Evolutionary conservation across 768 basidiomycete genomes (phyloP).

Genomic region (Clitopilus passeckerianus): DNA sequence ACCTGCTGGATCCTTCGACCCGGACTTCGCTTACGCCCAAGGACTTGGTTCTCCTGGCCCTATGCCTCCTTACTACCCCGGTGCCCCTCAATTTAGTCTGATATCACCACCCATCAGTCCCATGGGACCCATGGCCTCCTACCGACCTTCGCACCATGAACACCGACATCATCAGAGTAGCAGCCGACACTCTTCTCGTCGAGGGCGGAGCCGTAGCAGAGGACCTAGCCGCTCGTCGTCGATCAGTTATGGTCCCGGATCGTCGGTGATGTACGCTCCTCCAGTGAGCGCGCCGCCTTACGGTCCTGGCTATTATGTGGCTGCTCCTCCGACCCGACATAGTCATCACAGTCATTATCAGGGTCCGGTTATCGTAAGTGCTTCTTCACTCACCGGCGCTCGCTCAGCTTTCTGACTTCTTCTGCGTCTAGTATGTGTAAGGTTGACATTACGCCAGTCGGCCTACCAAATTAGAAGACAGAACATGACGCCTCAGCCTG

Average conservation of each 20-base stretch:
- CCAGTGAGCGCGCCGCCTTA: not conserved
- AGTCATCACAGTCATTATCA: not conserved
- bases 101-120: slow-evolving; percentile 7
- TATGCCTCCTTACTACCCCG: slow-evolving; percentile 7
- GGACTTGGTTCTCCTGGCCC: slow-evolving; percentile 11
- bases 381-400: not conserved
- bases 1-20: slow-evolving; percentile 5
- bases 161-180: not conserved
- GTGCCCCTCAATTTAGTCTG: slow-evolving; percentile 5
- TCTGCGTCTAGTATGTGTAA: not conserved
- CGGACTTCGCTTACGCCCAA: slow-evolving; percentile 8
- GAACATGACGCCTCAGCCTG: not conserved
- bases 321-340: not conserved
- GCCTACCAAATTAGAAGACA: not conserved
- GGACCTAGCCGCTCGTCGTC: slow-evolving; percentile 6
- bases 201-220: not conserved
- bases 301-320: not conserved
- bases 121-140: not conserved
- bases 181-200: slow-evolving; percentile 2
- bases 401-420: not conserved
- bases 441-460: not conserved
- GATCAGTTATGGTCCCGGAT: slow-evolving; percentile 1
- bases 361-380: not conserved
- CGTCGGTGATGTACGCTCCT: not conserved
- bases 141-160: not conserved